phyloP scores from a whole-genome alignment of 306 rosid species.

The Hippophae tibetana region DNA sequence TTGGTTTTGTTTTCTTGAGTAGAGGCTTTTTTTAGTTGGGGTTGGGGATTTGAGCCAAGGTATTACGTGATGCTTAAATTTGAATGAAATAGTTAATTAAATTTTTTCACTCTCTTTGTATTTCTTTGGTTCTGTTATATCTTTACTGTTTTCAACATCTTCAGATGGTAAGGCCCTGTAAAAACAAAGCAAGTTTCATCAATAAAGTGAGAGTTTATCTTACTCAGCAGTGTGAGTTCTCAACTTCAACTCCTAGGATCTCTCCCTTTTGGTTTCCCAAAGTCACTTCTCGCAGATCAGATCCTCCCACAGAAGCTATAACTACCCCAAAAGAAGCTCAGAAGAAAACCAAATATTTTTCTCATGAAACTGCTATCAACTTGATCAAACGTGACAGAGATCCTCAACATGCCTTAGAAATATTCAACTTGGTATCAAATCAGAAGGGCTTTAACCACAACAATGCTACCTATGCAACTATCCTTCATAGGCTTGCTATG shows the following conservation, averaged over 20 bases:
- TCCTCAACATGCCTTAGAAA: constrained; percentile 66
- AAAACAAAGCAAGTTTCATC: constrained; percentile 26
- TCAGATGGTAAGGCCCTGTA: constrained; percentile 6
- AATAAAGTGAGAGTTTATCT: constrained; percentile 18
- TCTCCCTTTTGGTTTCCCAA: constrained; percentile 46
- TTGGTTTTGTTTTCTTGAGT: too few species aligned
- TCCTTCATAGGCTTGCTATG: constrained; percentile 68
- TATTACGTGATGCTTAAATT: too few species aligned
- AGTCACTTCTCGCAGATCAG: constrained; percentile 29
- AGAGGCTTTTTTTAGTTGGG: too few species aligned
- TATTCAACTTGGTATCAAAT: constrained; percentile 60
- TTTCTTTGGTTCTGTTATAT: too few species aligned
- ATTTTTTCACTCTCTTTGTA: too few species aligned
- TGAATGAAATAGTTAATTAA: too few species aligned
- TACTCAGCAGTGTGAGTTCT: constrained; percentile 16
- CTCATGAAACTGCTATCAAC: constrained; percentile 52
- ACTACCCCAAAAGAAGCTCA: constrained; percentile 10
- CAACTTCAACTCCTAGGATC: constrained; percentile 42
- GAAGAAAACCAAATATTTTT: constrained; percentile 40
- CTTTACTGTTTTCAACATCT: too few species aligned
- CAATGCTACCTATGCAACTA: constrained; percentile 50
- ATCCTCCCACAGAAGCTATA: constrained; percentile 33
- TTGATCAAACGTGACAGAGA: constrained; percentile 70
- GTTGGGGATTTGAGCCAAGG: too few species aligned
- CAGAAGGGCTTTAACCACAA: constrained; percentile 79